These are phyloP conservation scores for Fomitopsis betulina DNA, from an alignment of 1,284 basidiomycete species.

Conservation along the genomic window DNA sequence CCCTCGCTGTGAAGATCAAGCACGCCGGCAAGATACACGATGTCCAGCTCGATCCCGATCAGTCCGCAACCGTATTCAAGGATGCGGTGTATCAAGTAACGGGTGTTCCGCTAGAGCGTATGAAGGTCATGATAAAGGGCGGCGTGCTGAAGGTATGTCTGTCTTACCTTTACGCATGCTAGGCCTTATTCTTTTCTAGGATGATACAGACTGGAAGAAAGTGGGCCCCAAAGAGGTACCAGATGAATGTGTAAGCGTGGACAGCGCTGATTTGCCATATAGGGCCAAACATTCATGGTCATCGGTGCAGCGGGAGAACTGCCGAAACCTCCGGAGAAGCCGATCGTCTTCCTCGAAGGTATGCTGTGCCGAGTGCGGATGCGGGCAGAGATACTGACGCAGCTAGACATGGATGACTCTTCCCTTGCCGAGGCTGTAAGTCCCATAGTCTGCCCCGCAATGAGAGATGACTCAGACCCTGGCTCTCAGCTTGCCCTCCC, in stretches of 20 bases:
- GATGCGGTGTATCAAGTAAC: conserved; percentile 77
- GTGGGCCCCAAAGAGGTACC: conserved; percentile 73
- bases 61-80: conserved; percentile 76
- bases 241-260: neutral
- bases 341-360: conserved; percentile 82
- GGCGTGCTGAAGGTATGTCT: conserved; percentile 73
- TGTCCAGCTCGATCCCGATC: conserved; percentile 62
- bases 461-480: neutral
- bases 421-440: conserved; percentile 77
- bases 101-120: conserved; percentile 84
- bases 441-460: neutral
- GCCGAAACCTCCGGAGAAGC: conserved; percentile 80
- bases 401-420: conserved; percentile 77
- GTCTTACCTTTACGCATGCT: neutral
- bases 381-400: neutral
- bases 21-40: conserved; percentile 83
- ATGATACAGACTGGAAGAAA: conserved; percentile 83
- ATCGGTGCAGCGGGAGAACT: conserved; percentile 92
- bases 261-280: neutral
- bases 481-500: conserved; percentile 53
- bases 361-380: conserved; percentile 3
- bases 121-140: conserved; percentile 97
- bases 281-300: conserved; percentile 82
- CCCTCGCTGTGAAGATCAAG: conserved; percentile 78
- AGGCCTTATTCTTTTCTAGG: conserved; percentile 38